Evolutionary conservation across 1,139 yeast species (phyloP).

Genomic region (Taphrina betulina): DNA sequence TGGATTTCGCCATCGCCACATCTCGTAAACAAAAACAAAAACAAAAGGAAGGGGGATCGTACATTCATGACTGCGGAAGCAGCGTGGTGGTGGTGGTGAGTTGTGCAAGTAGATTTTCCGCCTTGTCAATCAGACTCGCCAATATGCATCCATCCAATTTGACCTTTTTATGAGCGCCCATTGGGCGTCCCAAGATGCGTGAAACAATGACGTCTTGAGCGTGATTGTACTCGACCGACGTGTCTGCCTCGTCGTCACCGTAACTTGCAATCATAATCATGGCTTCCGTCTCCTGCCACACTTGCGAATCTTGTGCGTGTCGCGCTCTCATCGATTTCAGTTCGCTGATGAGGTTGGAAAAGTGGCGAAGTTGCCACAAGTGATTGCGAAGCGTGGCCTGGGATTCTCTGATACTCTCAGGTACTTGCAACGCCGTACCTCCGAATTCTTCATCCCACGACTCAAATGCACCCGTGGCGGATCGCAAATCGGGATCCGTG

Average conservation of each 20-base stretch:
- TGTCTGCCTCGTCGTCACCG: not conserved
- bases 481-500: not conserved
- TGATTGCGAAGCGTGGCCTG: slow-evolving; percentile 12
- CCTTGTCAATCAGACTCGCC: slow-evolving; percentile 14
- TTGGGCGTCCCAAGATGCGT: slow-evolving; percentile 1
- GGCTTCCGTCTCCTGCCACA: slow-evolving; percentile 2
- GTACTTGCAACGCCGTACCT: slow-evolving; percentile 1
- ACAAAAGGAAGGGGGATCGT: too few relatives aligned
- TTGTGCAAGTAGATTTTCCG: too few relatives aligned
- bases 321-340: not conserved
- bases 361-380: slow-evolving; percentile 10
- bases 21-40: too few relatives aligned
- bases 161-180: slow-evolving; percentile 1
- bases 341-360: slow-evolving; percentile 3
- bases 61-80: too few relatives aligned
- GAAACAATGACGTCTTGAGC: slow-evolving; percentile 9
- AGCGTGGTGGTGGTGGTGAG: too few relatives aligned
- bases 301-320: not conserved
- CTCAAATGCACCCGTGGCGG: not conserved
- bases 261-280: slow-evolving; percentile 5
- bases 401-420: slow-evolving; percentile 1
- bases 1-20: too few relatives aligned
- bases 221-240: not conserved
- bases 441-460: slow-evolving; percentile 25
- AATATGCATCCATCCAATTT: not conserved